phyloP scores from a whole-genome alignment of 148 eudicot genomes.

The Camellia sinensis region DNA sequence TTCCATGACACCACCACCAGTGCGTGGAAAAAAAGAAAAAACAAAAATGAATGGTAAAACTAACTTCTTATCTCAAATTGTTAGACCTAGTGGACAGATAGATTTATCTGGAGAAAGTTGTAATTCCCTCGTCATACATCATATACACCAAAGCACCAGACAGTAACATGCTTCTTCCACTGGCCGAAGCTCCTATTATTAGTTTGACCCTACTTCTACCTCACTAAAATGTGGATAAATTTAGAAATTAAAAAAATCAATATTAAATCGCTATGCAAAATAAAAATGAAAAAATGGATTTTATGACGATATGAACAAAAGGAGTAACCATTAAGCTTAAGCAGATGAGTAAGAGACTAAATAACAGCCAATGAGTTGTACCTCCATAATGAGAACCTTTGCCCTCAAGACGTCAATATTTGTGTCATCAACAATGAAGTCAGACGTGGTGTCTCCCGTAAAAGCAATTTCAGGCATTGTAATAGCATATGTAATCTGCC shows the following conservation, averaged over 20 bases:
- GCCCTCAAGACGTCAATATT: constrained; percentile 72
- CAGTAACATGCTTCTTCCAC: not conserved
- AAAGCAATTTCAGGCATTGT: constrained; percentile 90
- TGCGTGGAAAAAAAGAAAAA: not conserved
- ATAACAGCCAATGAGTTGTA: constrained; percentile 16
- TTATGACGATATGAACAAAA: not conserved
- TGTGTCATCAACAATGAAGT: constrained; percentile 56
- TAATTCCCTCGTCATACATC: no score
- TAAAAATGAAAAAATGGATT: no score
- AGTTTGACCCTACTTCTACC: not conserved
- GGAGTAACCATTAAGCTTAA: not conserved
- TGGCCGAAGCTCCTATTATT: not conserved
- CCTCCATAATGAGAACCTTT: constrained; percentile 97
- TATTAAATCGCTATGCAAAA: not conserved
- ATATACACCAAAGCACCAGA: not conserved
- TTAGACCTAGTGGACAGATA: not conserved
- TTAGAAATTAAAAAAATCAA: not conserved
- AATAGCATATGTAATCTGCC: constrained; percentile 63
- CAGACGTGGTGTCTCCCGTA: constrained; percentile 89
- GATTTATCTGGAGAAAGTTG: not conserved
- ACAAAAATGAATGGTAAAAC: not conserved
- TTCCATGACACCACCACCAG: not conserved
- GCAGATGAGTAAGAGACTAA: not conserved
- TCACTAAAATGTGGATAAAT: not conserved
- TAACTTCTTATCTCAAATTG: not conserved